These are phyloP conservation scores for Coemansia umbellata DNA, from an alignment of 192 early-diverging fungal genomes.

Conservation along the genomic window DNA sequence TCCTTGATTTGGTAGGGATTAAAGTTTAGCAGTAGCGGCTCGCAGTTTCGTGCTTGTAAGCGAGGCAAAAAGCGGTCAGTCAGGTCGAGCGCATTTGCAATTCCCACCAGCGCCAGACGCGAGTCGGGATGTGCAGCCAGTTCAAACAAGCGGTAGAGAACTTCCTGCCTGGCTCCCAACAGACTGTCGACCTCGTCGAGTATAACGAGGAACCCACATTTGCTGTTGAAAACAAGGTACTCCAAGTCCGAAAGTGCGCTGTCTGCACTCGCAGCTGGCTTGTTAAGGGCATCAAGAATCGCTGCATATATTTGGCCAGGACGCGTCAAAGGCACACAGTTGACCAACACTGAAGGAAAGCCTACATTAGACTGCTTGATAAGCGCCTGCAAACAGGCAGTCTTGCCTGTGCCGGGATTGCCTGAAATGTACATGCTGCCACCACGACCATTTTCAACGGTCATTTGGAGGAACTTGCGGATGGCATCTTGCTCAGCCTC, in stretches of 20 bases:
- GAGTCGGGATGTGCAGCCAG: slow-evolving; percentile 54
- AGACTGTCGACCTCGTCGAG: slow-evolving; percentile 94
- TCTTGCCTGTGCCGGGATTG: slow-evolving; percentile 93
- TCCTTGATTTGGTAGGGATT: slow-evolving; percentile 82
- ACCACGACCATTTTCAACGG: slow-evolving; percentile 32
- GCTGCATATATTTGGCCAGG: slow-evolving; percentile 66
- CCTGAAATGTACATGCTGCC: slow-evolving; percentile 86
- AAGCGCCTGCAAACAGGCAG: slow-evolving; percentile 65
- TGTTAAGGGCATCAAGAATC: slow-evolving; percentile 54
- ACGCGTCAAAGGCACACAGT: slow-evolving; percentile 82
- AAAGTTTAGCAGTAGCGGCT: slow-evolving; percentile 79
- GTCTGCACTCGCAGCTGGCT: slow-evolving; percentile 16
- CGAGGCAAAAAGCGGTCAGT: slow-evolving; percentile 86
- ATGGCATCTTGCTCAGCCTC: slow-evolving; percentile 34
- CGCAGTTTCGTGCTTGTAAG: slow-evolving; percentile 75
- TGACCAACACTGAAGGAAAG: slow-evolving; percentile 59
- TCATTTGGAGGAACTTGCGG: slow-evolving; percentile 22
- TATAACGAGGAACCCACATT: slow-evolving; percentile 58
- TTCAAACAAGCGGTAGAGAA: slow-evolving; percentile 87
- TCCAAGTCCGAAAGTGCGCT: slow-evolving; percentile 55
- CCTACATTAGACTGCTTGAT: slow-evolving; percentile 45
- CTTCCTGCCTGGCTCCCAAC: slow-evolving; percentile 71
- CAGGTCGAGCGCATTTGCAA: slow-evolving; percentile 92
- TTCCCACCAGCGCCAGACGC: slow-evolving; percentile 77
- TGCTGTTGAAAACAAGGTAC: slow-evolving; percentile 50